Base-by-base conservation (phyloP, 805 yeast species). In the Dipodascopsis tothii region DNA sequence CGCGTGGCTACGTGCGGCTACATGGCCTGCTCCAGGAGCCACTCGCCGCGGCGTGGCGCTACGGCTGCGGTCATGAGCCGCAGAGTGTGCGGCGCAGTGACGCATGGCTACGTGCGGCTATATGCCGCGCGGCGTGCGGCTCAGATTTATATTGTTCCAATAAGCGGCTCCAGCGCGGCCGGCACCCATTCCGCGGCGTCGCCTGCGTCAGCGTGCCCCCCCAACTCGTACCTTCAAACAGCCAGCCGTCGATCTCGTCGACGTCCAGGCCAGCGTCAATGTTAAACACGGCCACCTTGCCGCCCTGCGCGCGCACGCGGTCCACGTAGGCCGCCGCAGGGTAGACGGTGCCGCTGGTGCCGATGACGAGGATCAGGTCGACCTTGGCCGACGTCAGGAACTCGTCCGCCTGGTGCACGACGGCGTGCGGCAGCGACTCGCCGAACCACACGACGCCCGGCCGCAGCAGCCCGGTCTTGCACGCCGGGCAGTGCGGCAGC, bases 391-490 rank as follows among this genome's bases (percentile, higher is more conserved):
- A 56, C 51, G 75, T 72, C 4, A 85, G 70, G 54, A 83, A 86
- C 35, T 74, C 76, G 63, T 86, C 95, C 3, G 84, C 85, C 35
- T 65, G 65, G 48, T 78, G 80, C 45, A 87, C 73, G 9, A 71
- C 72, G 38, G 64, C 64, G 43, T 84, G 61, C 0, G 94, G 85
- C 36, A 87, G 65, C 14, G 86, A 72, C 62, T 87, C 96, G n/a
- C 96, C 96, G 63, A 82, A 85, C 96, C 95, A 87, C 4, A 86
- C 88, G 2, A 87, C 94, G 0, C 92, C 95, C 0, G 96, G 96
- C 19, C 96, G 68, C 45, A 87, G 63, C 9, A 82, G 59, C 0
- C 80, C 81, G 3, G 69, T 71, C n/a, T 67, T 59, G 59, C 96
- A 87, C 7, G 64, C 65, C 0, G 95, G 95, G 60, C 96, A 87